These are phyloP conservation scores for Fusarium graminum DNA, from an alignment of 2,329 filamentous ascomycete genomes.

Conservation along the genomic window DNA sequence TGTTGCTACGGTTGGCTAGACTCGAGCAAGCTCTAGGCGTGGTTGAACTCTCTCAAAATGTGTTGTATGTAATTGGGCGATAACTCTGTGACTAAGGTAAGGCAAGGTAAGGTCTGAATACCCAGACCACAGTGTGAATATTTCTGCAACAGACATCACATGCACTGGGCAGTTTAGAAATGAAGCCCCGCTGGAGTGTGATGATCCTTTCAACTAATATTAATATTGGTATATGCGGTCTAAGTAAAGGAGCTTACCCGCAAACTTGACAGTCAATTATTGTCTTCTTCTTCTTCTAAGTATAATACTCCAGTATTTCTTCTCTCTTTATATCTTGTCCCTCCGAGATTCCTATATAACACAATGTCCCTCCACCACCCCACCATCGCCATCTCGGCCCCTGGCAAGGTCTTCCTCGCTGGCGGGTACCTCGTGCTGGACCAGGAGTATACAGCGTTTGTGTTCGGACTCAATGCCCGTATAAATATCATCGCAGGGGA, in stretches of 20 bases:
- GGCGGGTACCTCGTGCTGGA: conserved; percentile 97
- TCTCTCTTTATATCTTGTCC: background rate
- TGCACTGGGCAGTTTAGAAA: conserved; percentile 42
- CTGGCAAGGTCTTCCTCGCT: conserved; percentile 94
- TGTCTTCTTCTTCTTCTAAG: background rate
- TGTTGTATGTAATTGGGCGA: conserved; percentile 25
- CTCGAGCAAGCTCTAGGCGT: background rate
- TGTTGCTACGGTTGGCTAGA: background rate
- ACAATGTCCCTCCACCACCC: conserved; percentile 49
- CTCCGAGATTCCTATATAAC: conserved; percentile 6
- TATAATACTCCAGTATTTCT: no score
- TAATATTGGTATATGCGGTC: conserved; percentile 17
- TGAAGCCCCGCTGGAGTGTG: conserved; percentile 41
- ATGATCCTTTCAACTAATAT: conserved; percentile 37
- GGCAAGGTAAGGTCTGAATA: background rate
- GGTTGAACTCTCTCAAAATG: conserved; percentile 14
- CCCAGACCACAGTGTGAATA: conserved; percentile 33
- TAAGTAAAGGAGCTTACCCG: conserved; percentile 39
- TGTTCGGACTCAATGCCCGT: conserved; percentile 75
- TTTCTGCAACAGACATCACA: background rate
- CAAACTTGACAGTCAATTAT: conserved; percentile 8
- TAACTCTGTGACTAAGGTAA: conserved; percentile 1
- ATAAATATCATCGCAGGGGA: conserved; percentile 74
- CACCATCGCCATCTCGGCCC: conserved; percentile 80
- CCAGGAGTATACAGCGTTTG: conserved; percentile 81